These are phyloP conservation scores for Penicillium paneum DNA, from an alignment of 2,329 filamentous ascomycete species.

Conservation along the genomic window DNA sequence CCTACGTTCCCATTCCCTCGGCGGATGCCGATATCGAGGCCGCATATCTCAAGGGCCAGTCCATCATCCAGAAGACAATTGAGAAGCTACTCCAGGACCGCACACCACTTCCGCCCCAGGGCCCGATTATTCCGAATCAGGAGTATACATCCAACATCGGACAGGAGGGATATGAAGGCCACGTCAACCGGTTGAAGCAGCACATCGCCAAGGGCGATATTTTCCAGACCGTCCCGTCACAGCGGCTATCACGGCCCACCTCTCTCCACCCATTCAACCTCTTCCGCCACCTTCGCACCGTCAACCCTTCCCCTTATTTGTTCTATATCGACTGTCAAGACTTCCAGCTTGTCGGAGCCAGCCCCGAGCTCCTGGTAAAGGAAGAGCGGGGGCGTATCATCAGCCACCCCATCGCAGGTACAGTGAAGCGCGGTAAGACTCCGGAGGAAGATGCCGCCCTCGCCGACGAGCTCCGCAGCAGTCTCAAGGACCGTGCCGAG, in stretches of 20 bases:
- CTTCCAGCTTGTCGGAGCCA: constrained; percentile 94
- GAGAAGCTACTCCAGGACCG: constrained; percentile 69
- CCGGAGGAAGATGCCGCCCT: constrained; percentile 76
- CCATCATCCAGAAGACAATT: constrained; percentile 64
- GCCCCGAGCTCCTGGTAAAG: constrained; percentile 91
- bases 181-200: constrained; percentile 80
- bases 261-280: constrained; percentile 95
- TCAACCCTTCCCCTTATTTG: constrained; percentile 95
- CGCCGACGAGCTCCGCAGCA: constrained; percentile 71
- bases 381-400: constrained; percentile 82
- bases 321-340: constrained; percentile 91
- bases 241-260: constrained; percentile 86
- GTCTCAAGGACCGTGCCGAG: constrained; percentile 86
- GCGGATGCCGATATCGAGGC: constrained; percentile 57
- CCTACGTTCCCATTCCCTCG: constrained; percentile 72
- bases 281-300: constrained; percentile 91
- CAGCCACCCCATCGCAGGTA: constrained; percentile 95
- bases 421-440: constrained; percentile 80
- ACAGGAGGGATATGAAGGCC: constrained; percentile 79
- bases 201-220: constrained; percentile 92
- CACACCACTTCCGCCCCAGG: constrained; percentile 73
- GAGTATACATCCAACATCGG: constrained; percentile 92
- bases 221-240: constrained; percentile 94
- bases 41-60: constrained; percentile 67
- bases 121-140: constrained; percentile 67